phyloP scores from a whole-genome alignment of 495 filamentous ascomycete genomes.

The Filosporella fistucella region DNA sequence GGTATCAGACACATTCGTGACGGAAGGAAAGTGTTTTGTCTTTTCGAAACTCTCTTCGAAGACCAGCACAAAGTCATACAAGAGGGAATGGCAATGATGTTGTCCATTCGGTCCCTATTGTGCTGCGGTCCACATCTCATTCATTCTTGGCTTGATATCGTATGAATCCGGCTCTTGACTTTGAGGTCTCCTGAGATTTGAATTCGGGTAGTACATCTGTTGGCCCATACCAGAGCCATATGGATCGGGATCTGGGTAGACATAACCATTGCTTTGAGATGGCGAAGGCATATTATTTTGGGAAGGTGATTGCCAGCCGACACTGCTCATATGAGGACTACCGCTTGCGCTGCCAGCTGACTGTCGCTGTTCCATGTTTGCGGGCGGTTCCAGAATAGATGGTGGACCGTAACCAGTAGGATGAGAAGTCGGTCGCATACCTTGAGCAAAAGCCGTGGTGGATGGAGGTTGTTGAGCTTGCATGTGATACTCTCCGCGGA shows the following conservation, averaged over 20 bases:
- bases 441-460: conserved; percentile 57
- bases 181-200: conserved; percentile 60
- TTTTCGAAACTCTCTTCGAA: too few species aligned
- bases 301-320: conserved; percentile 71
- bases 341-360: conserved; percentile 54
- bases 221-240: conserved; percentile 52
- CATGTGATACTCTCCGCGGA: conserved; percentile 69
- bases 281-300: conserved; percentile 59
- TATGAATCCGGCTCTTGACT: conserved; percentile 72
- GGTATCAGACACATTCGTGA: conserved; percentile 21
- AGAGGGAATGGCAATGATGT: background rate
- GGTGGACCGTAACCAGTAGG: conserved; percentile 77
- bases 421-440: conserved; percentile 65
- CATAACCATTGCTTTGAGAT: conserved; percentile 58
- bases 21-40: conserved; percentile 1
- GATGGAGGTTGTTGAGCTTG: conserved; percentile 47
- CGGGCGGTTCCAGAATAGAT: conserved; percentile 80
- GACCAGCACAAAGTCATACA: too few species aligned
- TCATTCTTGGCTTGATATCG: conserved; percentile 51
- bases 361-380: conserved; percentile 65
- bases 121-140: conserved; percentile 32
- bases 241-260: conserved; percentile 64
- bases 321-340: conserved; percentile 68
- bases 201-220: conserved; percentile 60
- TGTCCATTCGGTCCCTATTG: conserved; percentile 7